These are phyloP conservation scores for Pogostemon cablin DNA, from an alignment of 257 asterid species.

Conservation along the genomic window DNA sequence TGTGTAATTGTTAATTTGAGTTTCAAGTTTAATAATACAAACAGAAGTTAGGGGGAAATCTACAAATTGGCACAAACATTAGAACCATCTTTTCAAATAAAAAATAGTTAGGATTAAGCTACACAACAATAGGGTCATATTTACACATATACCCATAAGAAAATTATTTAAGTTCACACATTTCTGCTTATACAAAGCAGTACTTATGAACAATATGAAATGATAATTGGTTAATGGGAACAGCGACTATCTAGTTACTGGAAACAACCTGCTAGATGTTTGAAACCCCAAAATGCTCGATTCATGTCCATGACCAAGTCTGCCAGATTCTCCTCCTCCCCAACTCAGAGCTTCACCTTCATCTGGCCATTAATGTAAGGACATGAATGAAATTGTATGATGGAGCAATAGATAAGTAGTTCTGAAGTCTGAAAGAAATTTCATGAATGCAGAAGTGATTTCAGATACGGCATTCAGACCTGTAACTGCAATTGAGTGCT, in stretches of 20 bases:
- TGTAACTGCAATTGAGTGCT: constrained; percentile 95
- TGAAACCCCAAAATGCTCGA: constrained; percentile 75
- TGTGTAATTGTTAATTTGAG: background rate
- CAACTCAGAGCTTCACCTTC: constrained; percentile 93
- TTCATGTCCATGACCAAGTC: constrained; percentile 95
- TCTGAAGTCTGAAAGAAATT: constrained; percentile 11
- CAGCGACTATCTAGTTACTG: constrained; percentile 15
- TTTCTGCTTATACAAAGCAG: background rate
- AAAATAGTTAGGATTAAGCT: background rate
- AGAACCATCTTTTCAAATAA: background rate
- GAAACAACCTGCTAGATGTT: constrained; percentile 68
- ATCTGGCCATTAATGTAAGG: constrained; percentile 49
- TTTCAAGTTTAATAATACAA: background rate
- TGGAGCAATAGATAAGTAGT: constrained; percentile 22
- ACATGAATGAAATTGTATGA: constrained; percentile 24
- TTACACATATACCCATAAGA: background rate
- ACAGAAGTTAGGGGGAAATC: background rate
- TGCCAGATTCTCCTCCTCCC: constrained; percentile 96
- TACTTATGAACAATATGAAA: background rate
- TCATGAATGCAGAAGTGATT: constrained; percentile 17
- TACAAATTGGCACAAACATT: background rate
- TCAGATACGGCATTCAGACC: constrained; percentile 49
- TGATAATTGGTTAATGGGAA: background rate
- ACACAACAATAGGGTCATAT: background rate
- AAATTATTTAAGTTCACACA: background rate